Evolutionary conservation across 1,284 basidiomycete species (phyloP).

Genomic region (Heterobasidion annosum): DNA sequence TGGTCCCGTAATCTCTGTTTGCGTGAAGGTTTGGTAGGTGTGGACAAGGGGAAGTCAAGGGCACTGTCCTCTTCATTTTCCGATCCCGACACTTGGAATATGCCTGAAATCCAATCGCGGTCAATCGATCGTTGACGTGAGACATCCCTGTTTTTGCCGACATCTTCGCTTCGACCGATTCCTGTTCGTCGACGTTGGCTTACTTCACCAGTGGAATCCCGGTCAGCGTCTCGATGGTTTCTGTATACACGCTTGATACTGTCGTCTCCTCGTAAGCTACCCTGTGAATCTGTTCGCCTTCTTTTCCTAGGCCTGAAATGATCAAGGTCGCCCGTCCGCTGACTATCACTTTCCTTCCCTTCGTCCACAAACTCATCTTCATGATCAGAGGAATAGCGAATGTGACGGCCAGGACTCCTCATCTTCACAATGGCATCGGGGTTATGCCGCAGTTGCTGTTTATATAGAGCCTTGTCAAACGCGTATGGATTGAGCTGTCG

Average conservation of each 20-base stretch:
- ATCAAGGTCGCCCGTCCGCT: not conserved
- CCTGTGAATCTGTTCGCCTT: not conserved
- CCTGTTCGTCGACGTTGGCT: no score
- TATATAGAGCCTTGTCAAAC: constrained; percentile 39
- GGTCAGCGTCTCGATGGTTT: no score
- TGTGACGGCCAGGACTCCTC: constrained; percentile 19
- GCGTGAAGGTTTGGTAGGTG: no score
- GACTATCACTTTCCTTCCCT: not conserved
- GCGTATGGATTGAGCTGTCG: constrained; percentile 48
- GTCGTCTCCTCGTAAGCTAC: not conserved
- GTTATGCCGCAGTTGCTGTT: constrained; percentile 30
- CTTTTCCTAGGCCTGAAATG: not conserved
- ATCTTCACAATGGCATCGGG: constrained; percentile 53
- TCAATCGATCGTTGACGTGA: no score
- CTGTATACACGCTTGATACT: not conserved
- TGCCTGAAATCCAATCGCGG: no score
- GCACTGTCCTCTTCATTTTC: no score
- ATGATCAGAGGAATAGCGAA: not conserved
- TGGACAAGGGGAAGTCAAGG: no score
- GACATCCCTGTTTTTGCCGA: no score
- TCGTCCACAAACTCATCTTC: constrained; percentile 2
- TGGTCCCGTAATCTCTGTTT: not conserved
- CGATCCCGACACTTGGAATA: no score
- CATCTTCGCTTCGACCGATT: no score
- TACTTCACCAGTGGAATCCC: no score